Evolutionary conservation across 192 early-diverging fungal species (phyloP), one percentile per base, ranked within the genome.

Genomic region (Spizellomyces sp.): DNA sequence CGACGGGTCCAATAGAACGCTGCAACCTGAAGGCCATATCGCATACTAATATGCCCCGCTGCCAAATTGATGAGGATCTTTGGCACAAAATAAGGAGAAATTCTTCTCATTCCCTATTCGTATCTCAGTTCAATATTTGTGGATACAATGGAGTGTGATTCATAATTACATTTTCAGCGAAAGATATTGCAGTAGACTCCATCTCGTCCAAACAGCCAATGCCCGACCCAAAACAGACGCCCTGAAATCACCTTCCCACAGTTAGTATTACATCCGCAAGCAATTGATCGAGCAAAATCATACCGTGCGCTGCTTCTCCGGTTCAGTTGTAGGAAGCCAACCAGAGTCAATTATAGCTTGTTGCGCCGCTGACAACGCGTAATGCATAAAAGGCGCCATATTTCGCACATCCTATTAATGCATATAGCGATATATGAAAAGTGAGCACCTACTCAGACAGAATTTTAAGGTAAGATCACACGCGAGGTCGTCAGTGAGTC

Each of bases 191-290:
- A 6, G 83, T 91, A 0, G 75, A 59, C 1, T 82, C 84, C 64
- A 96, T 87, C 62, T 98, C 96, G 12, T 95, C 93, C 5, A 96
- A 70, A 61, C 91, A 90, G 52, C 96, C 96, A 69, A 98, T 95
- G 7, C 96, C 95, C 1, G 93, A 93, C 54, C 96, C 96, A 44
- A 96, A 85, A 76, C 94, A 95, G n/a, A 96, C 94, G 58, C 96
- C 96, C 89, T 89, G 50, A 14, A n/a, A 27, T n/a, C 17, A n/a
- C 17, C 14, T 54, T n/a, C 12, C 12, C 50, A 54, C 12, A 54
- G 17, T 54, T 2, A 54, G 12, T 19, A 54, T 19, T 54, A 19
- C 14, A 12, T n/a, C 50, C 4, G 9, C 10, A 46, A 72, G 58
- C 27, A 65, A 67, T 21, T 12, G 74, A 74, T 74, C 83, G 27